Evolutionary conservation across 352 stramenopile genomes (phyloP).

Genomic region (Phytophthora agathidicida): DNA sequence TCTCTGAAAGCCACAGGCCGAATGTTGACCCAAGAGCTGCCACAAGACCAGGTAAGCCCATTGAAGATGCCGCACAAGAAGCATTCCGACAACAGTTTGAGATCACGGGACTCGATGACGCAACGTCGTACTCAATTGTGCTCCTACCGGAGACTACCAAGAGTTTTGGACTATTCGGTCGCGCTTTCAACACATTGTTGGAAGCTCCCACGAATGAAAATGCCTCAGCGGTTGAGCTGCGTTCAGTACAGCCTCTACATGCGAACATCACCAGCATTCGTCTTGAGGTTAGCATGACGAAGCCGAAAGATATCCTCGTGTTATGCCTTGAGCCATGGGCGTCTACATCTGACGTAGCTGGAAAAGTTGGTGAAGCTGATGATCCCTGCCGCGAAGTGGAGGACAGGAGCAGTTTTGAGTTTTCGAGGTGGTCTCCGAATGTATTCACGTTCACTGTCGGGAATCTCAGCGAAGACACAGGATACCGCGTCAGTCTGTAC

Average conservation of each 20-base stretch:
- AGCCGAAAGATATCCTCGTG: conserved; percentile 61
- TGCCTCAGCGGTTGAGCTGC: conserved; percentile 56
- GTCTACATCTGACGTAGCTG: neutral
- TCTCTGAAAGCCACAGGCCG: neutral
- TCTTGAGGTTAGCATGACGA: conserved; percentile 57
- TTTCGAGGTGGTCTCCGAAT: conserved; percentile 14
- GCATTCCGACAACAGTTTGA: conserved; percentile 36
- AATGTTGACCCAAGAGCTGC: neutral
- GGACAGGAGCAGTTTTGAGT: conserved; percentile 29
- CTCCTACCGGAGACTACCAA: conserved; percentile 67
- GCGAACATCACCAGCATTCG: conserved; percentile 50
- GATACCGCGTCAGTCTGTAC: conserved; percentile 52
- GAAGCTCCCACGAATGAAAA: conserved; percentile 72
- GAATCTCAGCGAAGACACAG: conserved; percentile 64
- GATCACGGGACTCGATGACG: conserved; percentile 50
- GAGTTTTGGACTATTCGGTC: conserved; percentile 69
- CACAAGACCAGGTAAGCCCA: neutral
- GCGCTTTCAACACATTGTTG: conserved; percentile 44
- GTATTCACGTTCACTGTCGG: conserved; percentile 46
- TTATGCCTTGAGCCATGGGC: conserved; percentile 32
- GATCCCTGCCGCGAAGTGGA: conserved; percentile 43
- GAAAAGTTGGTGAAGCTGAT: conserved; percentile 1
- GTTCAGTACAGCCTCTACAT: conserved; percentile 28
- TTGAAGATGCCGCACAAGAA: neutral
- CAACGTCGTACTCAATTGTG: conserved; percentile 55